Conservation (phyloP, 2,329 filamentous ascomycete genomes). For the Colletotrichum cuscutae region DNA sequence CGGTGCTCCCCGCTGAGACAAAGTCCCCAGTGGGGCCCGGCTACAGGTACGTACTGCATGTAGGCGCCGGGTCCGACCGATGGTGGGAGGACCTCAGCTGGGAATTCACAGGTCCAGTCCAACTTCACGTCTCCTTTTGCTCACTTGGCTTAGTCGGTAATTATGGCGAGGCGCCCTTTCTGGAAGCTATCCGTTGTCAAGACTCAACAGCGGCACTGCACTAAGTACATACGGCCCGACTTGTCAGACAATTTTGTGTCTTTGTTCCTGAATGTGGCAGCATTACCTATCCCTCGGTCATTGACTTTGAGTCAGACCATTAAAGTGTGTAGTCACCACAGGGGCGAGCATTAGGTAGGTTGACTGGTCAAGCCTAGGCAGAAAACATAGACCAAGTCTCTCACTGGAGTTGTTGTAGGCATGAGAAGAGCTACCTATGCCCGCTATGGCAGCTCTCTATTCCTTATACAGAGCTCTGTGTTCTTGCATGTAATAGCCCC, state of each 20-base stretch:
- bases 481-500: background rate
- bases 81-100: background rate
- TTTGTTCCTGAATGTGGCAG: constrained; percentile 8
- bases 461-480: background rate
- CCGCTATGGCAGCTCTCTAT: background rate
- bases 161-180: background rate
- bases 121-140: constrained; percentile 9
- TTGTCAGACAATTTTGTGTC: background rate
- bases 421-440: background rate
- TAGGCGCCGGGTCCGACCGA: constrained; percentile 17
- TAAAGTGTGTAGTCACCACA: constrained; percentile 12
- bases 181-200: background rate
- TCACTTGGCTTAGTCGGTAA: background rate
- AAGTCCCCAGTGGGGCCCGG: constrained; percentile 17
- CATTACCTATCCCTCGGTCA: background rate
- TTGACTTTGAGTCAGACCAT: background rate
- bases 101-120: background rate
- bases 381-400: background rate
- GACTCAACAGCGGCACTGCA: background rate
- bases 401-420: background rate
- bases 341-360: background rate
- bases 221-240: background rate
- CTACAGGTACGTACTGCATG: background rate
- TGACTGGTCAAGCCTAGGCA: background rate
- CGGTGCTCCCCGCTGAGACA: constrained; percentile 24